Conservation (phyloP, 768 basidiomycete genomes). For the Lactifluus subvellereus region DNA sequence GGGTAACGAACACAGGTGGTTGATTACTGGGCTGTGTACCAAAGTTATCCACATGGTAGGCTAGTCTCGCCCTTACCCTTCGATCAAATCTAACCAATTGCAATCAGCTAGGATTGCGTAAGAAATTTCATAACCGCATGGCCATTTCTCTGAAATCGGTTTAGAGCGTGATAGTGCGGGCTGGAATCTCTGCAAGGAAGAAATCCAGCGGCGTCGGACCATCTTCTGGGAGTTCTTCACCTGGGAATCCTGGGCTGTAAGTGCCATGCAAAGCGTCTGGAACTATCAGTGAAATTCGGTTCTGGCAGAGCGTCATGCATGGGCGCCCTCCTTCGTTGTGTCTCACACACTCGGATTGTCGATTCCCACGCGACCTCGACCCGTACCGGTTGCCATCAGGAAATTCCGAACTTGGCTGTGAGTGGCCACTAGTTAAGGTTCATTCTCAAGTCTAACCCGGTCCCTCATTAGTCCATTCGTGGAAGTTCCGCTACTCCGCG, state of each 20-base stretch:
- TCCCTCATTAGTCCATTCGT: conserved; percentile 28
- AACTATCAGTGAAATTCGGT: neutral
- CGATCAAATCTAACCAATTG: conserved; percentile 4
- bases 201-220: conserved; percentile 41
- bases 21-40: conserved; percentile 41
- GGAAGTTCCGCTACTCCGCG: conserved; percentile 43
- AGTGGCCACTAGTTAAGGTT: conserved; percentile 21
- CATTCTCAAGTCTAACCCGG: neutral
- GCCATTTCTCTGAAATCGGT: conserved; percentile 1
- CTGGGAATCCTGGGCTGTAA: conserved; percentile 41
- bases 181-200: conserved; percentile 42
- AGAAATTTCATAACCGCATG: conserved; percentile 24
- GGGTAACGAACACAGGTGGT: conserved; percentile 44
- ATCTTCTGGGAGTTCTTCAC: conserved; percentile 51
- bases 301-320: conserved; percentile 40
- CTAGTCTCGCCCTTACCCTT: conserved; percentile 6
- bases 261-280: neutral
- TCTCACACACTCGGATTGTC: conserved; percentile 46
- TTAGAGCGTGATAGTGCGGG: conserved; percentile 47
- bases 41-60: conserved; percentile 43
- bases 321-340: conserved; percentile 46
- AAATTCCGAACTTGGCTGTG: conserved; percentile 40
- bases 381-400: conserved; percentile 32
- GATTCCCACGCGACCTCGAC: conserved; percentile 44
- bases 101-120: conserved; percentile 49